These are phyloP conservation scores for Umbilicaria muhlenbergii DNA, from an alignment of 495 filamentous ascomycete species.

Conservation along the genomic window DNA sequence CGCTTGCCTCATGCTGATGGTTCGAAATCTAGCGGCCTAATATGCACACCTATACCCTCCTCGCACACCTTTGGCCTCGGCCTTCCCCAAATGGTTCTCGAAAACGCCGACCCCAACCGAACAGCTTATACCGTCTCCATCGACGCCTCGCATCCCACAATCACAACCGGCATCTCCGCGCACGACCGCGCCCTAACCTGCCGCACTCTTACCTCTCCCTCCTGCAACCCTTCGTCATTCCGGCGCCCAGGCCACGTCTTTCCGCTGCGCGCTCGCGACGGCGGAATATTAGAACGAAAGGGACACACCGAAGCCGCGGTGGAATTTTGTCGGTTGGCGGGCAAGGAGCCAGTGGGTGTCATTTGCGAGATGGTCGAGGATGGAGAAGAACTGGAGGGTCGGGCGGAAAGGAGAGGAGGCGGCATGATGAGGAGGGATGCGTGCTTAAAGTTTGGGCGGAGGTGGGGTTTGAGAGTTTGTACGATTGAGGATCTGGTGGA, in stretches of 20 bases:
- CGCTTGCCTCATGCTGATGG: not conserved
- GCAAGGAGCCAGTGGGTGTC: conserved; percentile 57
- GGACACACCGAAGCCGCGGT: conserved; percentile 91
- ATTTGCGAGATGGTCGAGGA: conserved; percentile 81
- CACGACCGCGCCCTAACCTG: conserved; percentile 75
- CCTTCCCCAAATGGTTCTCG: conserved; percentile 65
- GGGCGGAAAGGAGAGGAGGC: conserved; percentile 41
- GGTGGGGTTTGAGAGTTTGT: conserved; percentile 82
- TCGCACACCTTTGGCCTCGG: conserved; percentile 46
- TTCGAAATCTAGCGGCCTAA: conserved; percentile 46
- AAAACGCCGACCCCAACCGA: conserved; percentile 69
- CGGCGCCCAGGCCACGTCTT: conserved; percentile 83
- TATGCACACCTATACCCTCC: conserved; percentile 72
- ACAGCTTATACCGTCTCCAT: conserved; percentile 88
- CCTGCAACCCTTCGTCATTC: conserved; percentile 41
- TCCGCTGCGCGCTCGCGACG: conserved; percentile 62
- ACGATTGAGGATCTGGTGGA: conserved; percentile 83
- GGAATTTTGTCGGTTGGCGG: conserved; percentile 70
- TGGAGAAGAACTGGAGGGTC: conserved; percentile 46
- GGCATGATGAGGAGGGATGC: conserved; percentile 90
- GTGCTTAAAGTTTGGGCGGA: conserved; percentile 74
- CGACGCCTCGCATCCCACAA: conserved; percentile 52
- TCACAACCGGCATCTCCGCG: conserved; percentile 83
- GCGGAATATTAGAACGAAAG: conserved; percentile 60
- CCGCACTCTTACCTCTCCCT: conserved; percentile 56